Percentiles rank a stretch among this genome's conserved stretches.
Conservation (phyloP, 108 stramenopile species). For the Cylindrotheca closterium region DNA sequence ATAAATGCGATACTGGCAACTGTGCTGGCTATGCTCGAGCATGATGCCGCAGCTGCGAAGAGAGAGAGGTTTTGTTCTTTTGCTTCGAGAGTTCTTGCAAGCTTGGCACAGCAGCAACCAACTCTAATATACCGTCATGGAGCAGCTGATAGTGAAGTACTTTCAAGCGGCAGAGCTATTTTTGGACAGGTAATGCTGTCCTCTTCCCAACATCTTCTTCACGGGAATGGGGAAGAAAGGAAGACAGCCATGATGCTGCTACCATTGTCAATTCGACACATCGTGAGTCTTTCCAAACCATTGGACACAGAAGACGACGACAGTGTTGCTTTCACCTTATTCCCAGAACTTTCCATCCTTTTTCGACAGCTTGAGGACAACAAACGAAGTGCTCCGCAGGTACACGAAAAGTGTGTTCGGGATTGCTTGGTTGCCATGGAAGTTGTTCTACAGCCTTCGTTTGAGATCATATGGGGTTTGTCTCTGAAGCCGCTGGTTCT, state of each 20-base stretch:
- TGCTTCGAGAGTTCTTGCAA: constrained; percentile 62
- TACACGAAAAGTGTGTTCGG: constrained; percentile 22
- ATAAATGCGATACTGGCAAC: constrained; percentile 44
- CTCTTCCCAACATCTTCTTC: constrained; percentile 40
- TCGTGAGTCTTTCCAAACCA: constrained; percentile 38
- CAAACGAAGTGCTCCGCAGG: not conserved
- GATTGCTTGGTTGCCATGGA: constrained; percentile 27
- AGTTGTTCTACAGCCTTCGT: constrained; percentile 16
- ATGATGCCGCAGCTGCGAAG: constrained; percentile 9
- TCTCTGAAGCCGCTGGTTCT: constrained; percentile 30
- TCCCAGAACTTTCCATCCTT: constrained; percentile 39
- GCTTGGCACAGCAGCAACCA: constrained; percentile 53
- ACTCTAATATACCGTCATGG: constrained; percentile 26
- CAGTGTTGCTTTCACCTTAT: constrained; percentile 36
- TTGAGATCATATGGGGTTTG: constrained; percentile 14
- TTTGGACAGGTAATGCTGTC: constrained; percentile 56
- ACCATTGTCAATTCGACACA: constrained; percentile 52
- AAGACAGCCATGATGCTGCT: constrained; percentile 44
- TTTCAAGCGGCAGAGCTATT: constrained; percentile 25
- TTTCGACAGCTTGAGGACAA: constrained; percentile 15
- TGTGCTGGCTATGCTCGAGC: constrained; percentile 40
- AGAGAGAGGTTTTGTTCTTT: constrained; percentile 25
- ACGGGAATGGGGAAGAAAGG: constrained; percentile 1
- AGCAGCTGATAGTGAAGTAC: constrained; percentile 21
- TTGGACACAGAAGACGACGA: constrained; percentile 33